phyloP scores from a whole-genome alignment of 1,284 basidiomycete species.

The Ustilago sp. region DNA sequence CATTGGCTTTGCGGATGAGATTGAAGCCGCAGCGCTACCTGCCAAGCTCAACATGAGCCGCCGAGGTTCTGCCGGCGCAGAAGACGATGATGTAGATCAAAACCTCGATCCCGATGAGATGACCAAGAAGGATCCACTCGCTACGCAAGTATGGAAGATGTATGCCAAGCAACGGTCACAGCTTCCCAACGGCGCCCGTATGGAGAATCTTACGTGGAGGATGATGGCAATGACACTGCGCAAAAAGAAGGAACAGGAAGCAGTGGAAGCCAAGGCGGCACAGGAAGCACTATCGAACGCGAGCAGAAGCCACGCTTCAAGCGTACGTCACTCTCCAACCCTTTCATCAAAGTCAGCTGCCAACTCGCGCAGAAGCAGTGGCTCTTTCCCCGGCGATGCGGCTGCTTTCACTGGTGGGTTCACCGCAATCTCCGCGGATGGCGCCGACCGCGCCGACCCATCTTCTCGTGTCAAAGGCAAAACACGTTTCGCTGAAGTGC shows the following conservation, averaged over 20 bases:
- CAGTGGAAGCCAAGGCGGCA: constrained; percentile 49
- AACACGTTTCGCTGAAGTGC: constrained; percentile 71
- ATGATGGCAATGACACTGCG: constrained; percentile 95
- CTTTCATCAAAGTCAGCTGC: constrained; percentile 33
- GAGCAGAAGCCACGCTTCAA: constrained; percentile 38
- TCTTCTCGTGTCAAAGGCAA: constrained; percentile 69
- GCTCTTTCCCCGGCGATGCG: constrained; percentile 33
- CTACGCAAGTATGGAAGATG: constrained; percentile 96
- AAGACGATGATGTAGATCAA: constrained; percentile 45
- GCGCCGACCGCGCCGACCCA: constrained; percentile 3
- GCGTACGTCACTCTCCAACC: constrained; percentile 43
- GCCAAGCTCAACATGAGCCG: constrained; percentile 45
- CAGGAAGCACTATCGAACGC: constrained; percentile 29
- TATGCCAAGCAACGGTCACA: constrained; percentile 88
- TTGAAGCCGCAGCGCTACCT: constrained; percentile 16
- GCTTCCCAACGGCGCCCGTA: constrained; percentile 88
- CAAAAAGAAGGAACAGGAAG: constrained; percentile 76
- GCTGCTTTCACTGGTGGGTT: constrained; percentile 28
- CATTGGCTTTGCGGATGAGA: constrained; percentile 31
- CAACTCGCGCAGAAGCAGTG: constrained; percentile 49
- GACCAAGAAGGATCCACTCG: constrained; percentile 82
- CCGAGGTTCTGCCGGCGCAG: constrained; percentile 55
- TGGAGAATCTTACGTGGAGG: constrained; percentile 98
- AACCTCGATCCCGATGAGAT: constrained; percentile 67
- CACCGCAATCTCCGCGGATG: constrained; percentile 35